phyloP scores from a whole-genome alignment of 371 early-diverging fungal genomes.

The Circinella minor region DNA sequence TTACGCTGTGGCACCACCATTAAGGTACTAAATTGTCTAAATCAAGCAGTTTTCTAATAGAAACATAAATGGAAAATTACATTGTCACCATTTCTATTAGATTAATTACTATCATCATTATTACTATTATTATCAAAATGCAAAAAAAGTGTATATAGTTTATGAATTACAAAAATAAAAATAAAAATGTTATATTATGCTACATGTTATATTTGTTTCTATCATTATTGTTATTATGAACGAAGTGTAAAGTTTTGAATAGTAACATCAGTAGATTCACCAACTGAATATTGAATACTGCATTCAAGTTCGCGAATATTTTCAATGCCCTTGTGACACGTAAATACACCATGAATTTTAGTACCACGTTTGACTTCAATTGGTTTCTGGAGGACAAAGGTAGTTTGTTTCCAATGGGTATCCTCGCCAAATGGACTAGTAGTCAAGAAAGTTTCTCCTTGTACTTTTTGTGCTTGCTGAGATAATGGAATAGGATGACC shows the following conservation, averaged over 20 bases:
- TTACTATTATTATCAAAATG: too few relatives aligned
- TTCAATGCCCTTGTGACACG: slow-evolving; percentile 55
- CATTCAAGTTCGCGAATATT: slow-evolving; percentile 69
- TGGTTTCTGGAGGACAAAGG: slow-evolving; percentile 58
- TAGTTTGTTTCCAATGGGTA: slow-evolving; percentile 77
- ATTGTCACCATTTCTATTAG: too few relatives aligned
- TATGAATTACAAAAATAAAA: not conserved
- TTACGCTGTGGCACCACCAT: not conserved
- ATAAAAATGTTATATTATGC: not conserved
- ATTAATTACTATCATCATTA: too few relatives aligned
- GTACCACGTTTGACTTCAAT: slow-evolving; percentile 50
- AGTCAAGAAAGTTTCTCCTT: slow-evolving; percentile 57
- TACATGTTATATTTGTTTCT: not conserved
- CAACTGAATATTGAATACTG: slow-evolving; percentile 55
- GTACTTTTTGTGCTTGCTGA: slow-evolving; percentile 36
- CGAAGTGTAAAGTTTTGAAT: slow-evolving; percentile 37
- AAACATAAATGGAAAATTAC: slow-evolving; percentile 1
- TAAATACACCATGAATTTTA: slow-evolving; percentile 57
- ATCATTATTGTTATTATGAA: slow-evolving; percentile 13
- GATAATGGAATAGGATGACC: slow-evolving; percentile 53
- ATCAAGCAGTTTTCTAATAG: not conserved
- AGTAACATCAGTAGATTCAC: slow-evolving; percentile 23
- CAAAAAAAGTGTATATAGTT: not conserved
- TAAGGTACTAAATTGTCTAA: not conserved
- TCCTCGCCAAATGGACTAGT: slow-evolving; percentile 74